phyloP scores from a whole-genome alignment of 192 early-diverging fungal species.

The Podila clonocystis region DNA sequence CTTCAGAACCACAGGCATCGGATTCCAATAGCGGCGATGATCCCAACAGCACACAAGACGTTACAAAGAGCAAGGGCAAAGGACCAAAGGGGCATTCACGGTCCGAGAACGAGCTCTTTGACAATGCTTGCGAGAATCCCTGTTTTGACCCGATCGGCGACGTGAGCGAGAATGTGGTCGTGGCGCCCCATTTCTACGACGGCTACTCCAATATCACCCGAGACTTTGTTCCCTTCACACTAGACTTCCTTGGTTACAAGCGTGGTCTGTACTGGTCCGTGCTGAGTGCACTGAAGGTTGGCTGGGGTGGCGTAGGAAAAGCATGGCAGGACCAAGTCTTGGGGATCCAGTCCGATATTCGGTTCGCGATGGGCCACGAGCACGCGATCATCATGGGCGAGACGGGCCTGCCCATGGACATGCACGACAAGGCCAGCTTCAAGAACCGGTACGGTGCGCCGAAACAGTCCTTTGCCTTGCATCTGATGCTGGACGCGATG shows the following conservation, averaged over 20 bases:
- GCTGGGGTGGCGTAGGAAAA: conserved; percentile 16
- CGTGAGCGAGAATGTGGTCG: conserved; percentile 38
- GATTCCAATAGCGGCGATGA: not conserved
- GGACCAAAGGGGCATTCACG: not conserved
- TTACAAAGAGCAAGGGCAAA: conserved; percentile 1
- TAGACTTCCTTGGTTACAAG: conserved; percentile 44
- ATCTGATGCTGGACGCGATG: conserved; percentile 58
- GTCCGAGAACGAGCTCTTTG: conserved; percentile 18
- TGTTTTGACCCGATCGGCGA: conserved; percentile 37
- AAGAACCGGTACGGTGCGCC: conserved; percentile 35
- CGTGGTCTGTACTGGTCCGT: conserved; percentile 34
- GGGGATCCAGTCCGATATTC: conserved; percentile 34
- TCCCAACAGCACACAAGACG: not conserved
- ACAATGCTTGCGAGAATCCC: conserved; percentile 30
- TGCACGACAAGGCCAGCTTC: conserved; percentile 38
- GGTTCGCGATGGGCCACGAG: conserved; percentile 8
- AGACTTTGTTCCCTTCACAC: conserved; percentile 42
- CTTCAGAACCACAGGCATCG: not conserved
- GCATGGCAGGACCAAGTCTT: conserved; percentile 23
- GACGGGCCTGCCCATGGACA: conserved; percentile 40
- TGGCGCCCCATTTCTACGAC: conserved; percentile 47
- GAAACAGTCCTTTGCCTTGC: conserved; percentile 57
- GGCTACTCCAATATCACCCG: conserved; percentile 43
- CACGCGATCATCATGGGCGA: conserved; percentile 46
- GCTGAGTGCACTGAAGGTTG: conserved; percentile 27